Evolutionary conservation across 352 stramenopile genomes (phyloP).

Genomic region (Phytophthora pistaciae): DNA sequence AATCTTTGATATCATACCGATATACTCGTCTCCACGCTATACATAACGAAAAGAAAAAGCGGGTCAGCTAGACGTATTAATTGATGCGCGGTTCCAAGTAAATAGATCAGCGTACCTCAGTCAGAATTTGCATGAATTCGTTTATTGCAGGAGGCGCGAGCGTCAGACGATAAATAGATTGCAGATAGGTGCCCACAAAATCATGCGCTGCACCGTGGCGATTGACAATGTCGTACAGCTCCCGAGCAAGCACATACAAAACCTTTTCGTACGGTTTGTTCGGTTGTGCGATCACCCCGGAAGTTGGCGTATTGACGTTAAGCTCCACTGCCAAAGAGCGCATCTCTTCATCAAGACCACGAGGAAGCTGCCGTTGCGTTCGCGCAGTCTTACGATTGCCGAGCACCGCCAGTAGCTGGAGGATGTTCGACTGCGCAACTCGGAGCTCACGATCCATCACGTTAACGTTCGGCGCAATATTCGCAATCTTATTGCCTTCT

Average conservation of each 20-base stretch:
- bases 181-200: conserved; percentile 80
- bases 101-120: conserved; percentile 54
- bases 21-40: conserved; percentile 80
- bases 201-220: conserved; percentile 68
- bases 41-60: neutral
- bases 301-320: conserved; percentile 81
- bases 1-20: conserved; percentile 72
- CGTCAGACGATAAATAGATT: conserved; percentile 77
- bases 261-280: conserved; percentile 86
- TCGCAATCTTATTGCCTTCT: conserved; percentile 66
- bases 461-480: conserved; percentile 46
- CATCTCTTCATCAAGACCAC: conserved; percentile 79
- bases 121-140: conserved; percentile 79
- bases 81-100: neutral
- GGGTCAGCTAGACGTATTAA: neutral
- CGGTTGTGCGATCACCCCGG: conserved; percentile 74
- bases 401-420: conserved; percentile 66
- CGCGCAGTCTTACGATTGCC: conserved; percentile 73
- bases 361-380: conserved; percentile 67
- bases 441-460: conserved; percentile 78
- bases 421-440: conserved; percentile 67
- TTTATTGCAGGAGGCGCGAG: conserved; percentile 73
- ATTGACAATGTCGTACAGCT: conserved; percentile 75
- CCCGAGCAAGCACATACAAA: conserved; percentile 65
- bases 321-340: conserved; percentile 77